Percentiles rank a stretch among this genome's conserved stretches.
These are phyloP conservation scores for Trifolium fragiferum DNA, from an alignment of 306 rosid species.

Conservation along the genomic window DNA sequence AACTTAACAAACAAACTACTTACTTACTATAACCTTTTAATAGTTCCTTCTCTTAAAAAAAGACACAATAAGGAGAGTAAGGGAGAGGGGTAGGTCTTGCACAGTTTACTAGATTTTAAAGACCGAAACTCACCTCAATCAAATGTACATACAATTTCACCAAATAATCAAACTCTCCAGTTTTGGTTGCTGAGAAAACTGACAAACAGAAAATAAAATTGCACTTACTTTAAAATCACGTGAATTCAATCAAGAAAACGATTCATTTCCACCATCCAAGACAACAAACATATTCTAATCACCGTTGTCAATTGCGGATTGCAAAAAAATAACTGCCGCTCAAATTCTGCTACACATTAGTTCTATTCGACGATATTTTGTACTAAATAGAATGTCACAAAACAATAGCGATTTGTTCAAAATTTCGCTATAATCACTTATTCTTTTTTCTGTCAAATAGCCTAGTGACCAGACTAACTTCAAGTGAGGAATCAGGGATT, in stretches of 20 bases:
- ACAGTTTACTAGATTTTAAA: constrained; percentile 31
- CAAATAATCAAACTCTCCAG: constrained; percentile 54
- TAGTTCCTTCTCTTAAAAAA: not conserved
- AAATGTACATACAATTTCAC: constrained; percentile 49
- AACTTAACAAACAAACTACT: constrained; percentile 20
- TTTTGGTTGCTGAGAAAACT: constrained; percentile 60
- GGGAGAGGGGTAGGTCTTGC: constrained; percentile 5
- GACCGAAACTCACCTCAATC: constrained; percentile 50
- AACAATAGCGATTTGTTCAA: not conserved
- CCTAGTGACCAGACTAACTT: too few species aligned
- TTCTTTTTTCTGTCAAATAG: too few species aligned
- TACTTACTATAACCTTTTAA: not conserved
- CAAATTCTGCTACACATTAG: not conserved
- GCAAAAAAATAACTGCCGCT: not conserved
- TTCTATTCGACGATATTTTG: not conserved
- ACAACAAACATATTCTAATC: not conserved
- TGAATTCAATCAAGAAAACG: constrained; percentile 1
- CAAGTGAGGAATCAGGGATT: too few species aligned
- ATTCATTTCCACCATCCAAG: constrained; percentile 19
- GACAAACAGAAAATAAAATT: constrained; percentile 37
- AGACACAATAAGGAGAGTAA: not conserved
- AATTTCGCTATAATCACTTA: too few species aligned
- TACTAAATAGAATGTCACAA: not conserved
- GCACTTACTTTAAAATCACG: constrained; percentile 27
- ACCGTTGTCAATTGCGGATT: not conserved